These are phyloP conservation scores for Trichophyton mentagrophytes DNA, from an alignment of 2,329 filamentous ascomycete species.

Conservation along the genomic window DNA sequence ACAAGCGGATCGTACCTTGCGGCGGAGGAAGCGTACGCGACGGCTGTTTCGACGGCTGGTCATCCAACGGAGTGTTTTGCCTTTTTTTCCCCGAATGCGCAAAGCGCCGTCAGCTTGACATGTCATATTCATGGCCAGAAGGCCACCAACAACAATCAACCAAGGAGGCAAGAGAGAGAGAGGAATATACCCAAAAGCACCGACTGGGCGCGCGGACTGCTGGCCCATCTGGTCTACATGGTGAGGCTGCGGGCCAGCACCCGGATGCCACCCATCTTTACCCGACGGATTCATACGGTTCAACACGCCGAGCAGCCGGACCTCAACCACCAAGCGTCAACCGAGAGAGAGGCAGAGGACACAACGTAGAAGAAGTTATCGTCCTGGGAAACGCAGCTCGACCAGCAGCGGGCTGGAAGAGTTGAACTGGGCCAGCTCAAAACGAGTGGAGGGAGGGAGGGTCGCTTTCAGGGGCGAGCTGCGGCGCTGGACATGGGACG, in stretches of 20 bases:
- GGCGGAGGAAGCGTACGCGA: constrained; percentile 30
- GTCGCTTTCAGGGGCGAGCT: neutral
- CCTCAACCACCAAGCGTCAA: neutral
- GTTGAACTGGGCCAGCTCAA: neutral
- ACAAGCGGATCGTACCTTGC: constrained; percentile 22
- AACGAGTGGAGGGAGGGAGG: neutral
- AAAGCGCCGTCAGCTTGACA: neutral
- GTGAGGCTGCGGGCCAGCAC: constrained; percentile 29
- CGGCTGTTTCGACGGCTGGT: constrained; percentile 14
- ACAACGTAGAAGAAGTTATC: neutral
- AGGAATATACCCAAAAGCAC: constrained; percentile 32
- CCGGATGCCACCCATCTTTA: constrained; percentile 33
- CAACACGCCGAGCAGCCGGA: neutral
- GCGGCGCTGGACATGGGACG: neutral
- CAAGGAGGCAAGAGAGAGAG: neutral
- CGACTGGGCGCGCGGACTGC: constrained; percentile 29
- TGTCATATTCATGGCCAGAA: neutral
- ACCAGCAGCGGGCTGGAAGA: neutral
- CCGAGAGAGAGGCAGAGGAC: too few species aligned
- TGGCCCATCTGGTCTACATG: constrained; percentile 32
- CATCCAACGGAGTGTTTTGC: constrained; percentile 30
- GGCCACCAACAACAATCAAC: too few species aligned
- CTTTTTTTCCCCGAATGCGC: constrained; percentile 12
- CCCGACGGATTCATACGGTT: constrained; percentile 29
- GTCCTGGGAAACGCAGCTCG: neutral